phyloP scores from a whole-genome alignment of 768 basidiomycete genomes.

The Leccinum longicurvipes region DNA sequence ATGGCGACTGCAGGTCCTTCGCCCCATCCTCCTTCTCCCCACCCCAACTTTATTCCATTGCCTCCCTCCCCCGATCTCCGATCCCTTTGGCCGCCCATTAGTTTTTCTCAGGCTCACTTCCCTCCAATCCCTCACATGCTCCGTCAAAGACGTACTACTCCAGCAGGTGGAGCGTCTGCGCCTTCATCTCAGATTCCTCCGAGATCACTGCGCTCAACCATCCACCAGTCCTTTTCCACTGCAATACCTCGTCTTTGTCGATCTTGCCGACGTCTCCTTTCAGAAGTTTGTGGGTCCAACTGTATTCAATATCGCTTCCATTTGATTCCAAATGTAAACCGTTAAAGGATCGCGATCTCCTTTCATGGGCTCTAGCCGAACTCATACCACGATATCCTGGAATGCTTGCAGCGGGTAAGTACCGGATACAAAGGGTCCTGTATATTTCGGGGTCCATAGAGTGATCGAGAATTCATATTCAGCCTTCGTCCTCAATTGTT shows the following conservation, averaged over 20 bases:
- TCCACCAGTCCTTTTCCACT: conserved; percentile 40
- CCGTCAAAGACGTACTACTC: conserved; percentile 42
- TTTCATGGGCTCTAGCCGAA: conserved; percentile 64
- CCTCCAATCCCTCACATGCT: conserved; percentile 38
- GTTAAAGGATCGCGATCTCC: conserved; percentile 54
- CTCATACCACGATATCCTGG: conserved; percentile 71
- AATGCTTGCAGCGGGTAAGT: conserved; percentile 66
- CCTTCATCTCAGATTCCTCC: conserved; percentile 50
- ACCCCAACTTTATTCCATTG: conserved; percentile 41
- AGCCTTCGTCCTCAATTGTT: conserved; percentile 74
- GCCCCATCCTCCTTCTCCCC: conserved; percentile 37
- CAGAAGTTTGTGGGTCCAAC: conserved; percentile 50
- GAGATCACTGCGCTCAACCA: conserved; percentile 27
- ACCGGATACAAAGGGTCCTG: conserved; percentile 1
- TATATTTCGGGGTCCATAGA: not conserved
- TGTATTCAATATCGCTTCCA: conserved; percentile 3
- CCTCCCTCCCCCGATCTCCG: conserved; percentile 50
- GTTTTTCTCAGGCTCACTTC: conserved; percentile 49
- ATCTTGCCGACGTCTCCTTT: conserved; percentile 54
- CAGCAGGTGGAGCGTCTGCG: conserved; percentile 57
- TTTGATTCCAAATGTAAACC: conserved; percentile 6
- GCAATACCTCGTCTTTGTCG: conserved; percentile 68
- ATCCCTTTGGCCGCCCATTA: conserved; percentile 66
- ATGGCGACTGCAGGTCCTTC: conserved; percentile 47
- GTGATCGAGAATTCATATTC: conserved; percentile 1